Evolutionary conservation across 2,329 filamentous ascomycete species (phyloP).

Genomic region (Akanthomyces uredinophilus): DNA sequence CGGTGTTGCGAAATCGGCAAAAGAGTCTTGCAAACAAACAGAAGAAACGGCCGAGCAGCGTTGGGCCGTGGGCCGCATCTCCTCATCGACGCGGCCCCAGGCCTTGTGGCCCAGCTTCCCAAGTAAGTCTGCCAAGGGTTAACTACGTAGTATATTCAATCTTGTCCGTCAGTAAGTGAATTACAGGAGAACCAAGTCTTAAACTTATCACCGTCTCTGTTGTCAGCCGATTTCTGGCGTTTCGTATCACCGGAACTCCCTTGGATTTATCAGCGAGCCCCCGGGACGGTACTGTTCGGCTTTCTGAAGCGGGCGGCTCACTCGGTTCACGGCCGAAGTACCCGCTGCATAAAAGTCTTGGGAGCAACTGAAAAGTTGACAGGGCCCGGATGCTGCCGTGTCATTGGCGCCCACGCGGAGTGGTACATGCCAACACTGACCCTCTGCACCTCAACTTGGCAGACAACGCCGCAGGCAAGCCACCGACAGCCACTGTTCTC

Average conservation of each 20-base stretch:
- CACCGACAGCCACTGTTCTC: not conserved
- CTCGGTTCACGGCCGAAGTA: slow-evolving; percentile 34
- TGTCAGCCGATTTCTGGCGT: not conserved
- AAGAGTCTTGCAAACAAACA: not conserved
- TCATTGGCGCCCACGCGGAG: slow-evolving; percentile 30
- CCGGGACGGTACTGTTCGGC: not conserved
- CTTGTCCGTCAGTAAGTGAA: not conserved
- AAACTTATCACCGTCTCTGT: not conserved
- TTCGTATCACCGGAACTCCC: not conserved
- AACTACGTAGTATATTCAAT: not conserved
- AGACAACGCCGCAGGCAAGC: not conserved
- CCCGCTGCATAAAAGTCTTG: slow-evolving; percentile 22
- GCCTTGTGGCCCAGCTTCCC: not conserved
- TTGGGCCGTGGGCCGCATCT: not conserved
- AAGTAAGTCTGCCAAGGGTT: not conserved
- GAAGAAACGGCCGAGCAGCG: not conserved
- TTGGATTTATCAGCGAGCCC: not conserved
- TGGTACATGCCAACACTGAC: slow-evolving; percentile 17
- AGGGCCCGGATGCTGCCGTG: slow-evolving; percentile 28
- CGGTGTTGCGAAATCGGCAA: not conserved
- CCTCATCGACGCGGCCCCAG: not conserved
- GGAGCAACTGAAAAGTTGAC: not conserved
- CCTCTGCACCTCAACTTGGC: not conserved
- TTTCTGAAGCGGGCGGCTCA: slow-evolving; percentile 23
- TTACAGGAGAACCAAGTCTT: too few species aligned